Evolutionary conservation across 495 filamentous ascomycete species (phyloP), one percentile per base, ranked within the genome.

Genomic region (Parachaetomium inaequale): DNA sequence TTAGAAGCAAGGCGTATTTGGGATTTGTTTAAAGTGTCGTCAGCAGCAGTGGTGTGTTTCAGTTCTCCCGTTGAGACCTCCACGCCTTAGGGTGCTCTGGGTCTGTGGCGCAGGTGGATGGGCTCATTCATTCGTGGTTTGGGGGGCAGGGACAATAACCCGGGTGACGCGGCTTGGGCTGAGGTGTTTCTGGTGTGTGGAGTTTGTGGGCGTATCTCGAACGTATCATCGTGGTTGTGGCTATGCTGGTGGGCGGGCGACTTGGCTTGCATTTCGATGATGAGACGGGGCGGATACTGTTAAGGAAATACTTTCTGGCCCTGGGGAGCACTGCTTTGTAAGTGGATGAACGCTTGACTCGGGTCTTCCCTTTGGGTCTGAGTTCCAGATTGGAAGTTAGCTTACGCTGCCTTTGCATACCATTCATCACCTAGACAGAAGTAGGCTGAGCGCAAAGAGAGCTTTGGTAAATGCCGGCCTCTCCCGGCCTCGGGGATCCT

Each of bases 161-260:
- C 47, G 4, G 47, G n/a, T 55, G 52, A 55, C 53, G 55, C 28
- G 55, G 40, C 55, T 21, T 58, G 55, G 40, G 42, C 42, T 58
- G 42, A 47, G 26, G 34, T 34, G 38, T 43, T 45, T 57, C 38
- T 45, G 25, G 26, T 19, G n/a, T 47, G 40, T 32, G 42, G 55
- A 26, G 40, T 32, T 14, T 38, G 14, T 17, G 40, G n/a, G n/a
- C n/a, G n/a, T n/a, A n/a, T n/a, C n/a, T n/a, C n/a, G n/a, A n/a
- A n/a, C 40, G 26, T 2, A 40, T 12, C 17, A 31, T 25, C 28
- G 25, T 34, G 55, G 29, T 23, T 34, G 55, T 57, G 38, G 38
- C 40, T 57, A n/a, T 57, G 54, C 54, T 31, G 54, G 7, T 21
- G 12, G 53, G 15, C 8, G 12, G 14, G 49, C 29, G 11, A 50